A percentile compares a stretch with the other conserved stretches of the same genome.
phyloP scores from a whole-genome alignment of 139 green algal genomes.

The Closterium sp. region DNA sequence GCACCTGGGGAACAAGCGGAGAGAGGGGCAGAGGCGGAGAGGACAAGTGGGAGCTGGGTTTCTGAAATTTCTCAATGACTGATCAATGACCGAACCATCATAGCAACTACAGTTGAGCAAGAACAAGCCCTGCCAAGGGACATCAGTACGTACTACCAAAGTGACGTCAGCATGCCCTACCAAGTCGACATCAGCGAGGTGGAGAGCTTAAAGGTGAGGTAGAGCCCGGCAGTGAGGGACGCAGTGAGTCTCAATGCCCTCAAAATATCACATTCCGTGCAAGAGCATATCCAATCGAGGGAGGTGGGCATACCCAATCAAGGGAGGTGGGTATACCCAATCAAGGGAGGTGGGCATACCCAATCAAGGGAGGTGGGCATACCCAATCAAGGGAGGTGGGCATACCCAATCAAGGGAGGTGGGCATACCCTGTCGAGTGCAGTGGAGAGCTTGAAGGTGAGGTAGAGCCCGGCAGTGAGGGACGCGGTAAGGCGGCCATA shows the following conservation, averaged over 20 bases:
- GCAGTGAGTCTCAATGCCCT: slow-evolving; percentile 20
- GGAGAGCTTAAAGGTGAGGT: slow-evolving; percentile 54
- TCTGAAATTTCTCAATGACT: too few species aligned
- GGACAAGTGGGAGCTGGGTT: not conserved
- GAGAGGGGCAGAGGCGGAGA: not conserved
- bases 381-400: not conserved
- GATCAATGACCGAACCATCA: too few species aligned
- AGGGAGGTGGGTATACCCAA: slow-evolving; percentile 5
- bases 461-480: slow-evolving; percentile 59
- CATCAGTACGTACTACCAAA: not conserved
- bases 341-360: slow-evolving; percentile 47
- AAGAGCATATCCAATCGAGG: too few species aligned
- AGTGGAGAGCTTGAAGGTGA: slow-evolving; percentile 58
- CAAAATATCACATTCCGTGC: too few species aligned
- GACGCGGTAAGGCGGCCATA: slow-evolving; percentile 42
- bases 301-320: too few species aligned
- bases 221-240: slow-evolving; percentile 17
- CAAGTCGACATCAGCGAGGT: slow-evolving; percentile 45
- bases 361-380: not conserved
- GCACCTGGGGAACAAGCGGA: not conserved
- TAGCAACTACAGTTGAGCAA: too few species aligned
- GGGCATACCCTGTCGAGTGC: slow-evolving; percentile 41
- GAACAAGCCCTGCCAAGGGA: not conserved
- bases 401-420: not conserved
- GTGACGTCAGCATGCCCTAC: not conserved